Base-by-base conservation (phyloP, 1,284 basidiomycete genomes). In the Irpex sp. region DNA sequence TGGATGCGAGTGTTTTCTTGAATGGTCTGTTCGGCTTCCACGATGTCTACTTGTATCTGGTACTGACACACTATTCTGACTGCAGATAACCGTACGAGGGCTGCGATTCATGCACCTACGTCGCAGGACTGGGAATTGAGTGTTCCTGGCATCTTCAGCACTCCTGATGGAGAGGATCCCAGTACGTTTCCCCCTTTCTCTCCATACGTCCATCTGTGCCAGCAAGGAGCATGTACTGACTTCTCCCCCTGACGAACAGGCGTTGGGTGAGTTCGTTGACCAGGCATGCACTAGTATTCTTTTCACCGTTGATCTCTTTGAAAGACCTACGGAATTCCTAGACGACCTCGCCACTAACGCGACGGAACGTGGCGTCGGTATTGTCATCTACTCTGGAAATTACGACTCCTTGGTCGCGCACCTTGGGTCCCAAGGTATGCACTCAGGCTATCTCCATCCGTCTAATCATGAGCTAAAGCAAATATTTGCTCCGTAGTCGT, bases 271-370 rank as follows among this genome's bases (percentile, higher is more conserved):
- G 0, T 85, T 90, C 31, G 79, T 90, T 21, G 87, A 89, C 69
- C 89, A 91, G 72, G 89, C 21, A 4, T 26, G 3, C 3, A 91
- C 71, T 81, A 88, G 52, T 82, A 82, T 57, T 87, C 86, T 44
- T 2, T 3, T 44, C 15, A 11, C 8, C 3, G 3, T 26, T 4
- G 3, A 26, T 26, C 26, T 26, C 26, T 26, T 26, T 26, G 26
- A 26, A 26, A 26, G 73, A 49, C 72, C 73, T 3, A 71, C 72
- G 66, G 70, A 68, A n/a, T 75, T 75, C 67, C 67, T 75, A 47
- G 68, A 66, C 59, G 71, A 73, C 26, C 66, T 75, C 17, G 73
- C 74, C 4, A 56, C 69, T 0, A 72, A 75, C 59, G 71, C 72
- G 31, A 68, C 67, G 52, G 67, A 67, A 1, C 59, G 66, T 31